phyloP scores from a whole-genome alignment of 768 basidiomycete species.

The Hortiboletus campestris region DNA sequence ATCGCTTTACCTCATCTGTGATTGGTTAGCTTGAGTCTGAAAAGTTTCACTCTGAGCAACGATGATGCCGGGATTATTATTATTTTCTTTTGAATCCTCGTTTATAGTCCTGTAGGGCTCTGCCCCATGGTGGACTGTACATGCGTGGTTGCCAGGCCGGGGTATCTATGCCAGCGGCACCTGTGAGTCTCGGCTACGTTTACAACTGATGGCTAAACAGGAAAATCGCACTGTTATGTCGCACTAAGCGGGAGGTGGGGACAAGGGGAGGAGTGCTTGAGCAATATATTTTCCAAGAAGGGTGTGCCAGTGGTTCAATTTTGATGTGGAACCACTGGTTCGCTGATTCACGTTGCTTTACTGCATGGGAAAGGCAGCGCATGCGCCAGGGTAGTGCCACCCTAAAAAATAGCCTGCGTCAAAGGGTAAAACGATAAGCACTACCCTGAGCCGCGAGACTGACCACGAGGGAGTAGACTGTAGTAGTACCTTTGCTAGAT shows the following conservation, averaged over 20 bases:
- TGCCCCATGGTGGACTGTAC: too few relatives aligned
- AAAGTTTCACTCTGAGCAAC: not conserved
- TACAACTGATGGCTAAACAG: too few relatives aligned
- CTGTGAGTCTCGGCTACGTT: not conserved
- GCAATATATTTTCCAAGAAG: not conserved
- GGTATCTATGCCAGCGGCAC: not conserved
- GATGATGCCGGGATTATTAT: not conserved
- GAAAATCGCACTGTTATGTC: too few relatives aligned
- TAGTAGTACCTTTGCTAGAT: not conserved
- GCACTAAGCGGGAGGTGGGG: too few relatives aligned
- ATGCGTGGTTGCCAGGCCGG: not conserved
- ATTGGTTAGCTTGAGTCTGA: not conserved
- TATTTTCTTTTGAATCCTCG: too few relatives aligned
- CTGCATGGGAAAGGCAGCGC: not conserved
- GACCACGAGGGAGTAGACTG: not conserved
- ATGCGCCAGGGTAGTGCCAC: not conserved
- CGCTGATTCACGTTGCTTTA: not conserved
- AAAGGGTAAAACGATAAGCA: not conserved
- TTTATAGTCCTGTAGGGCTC: too few relatives aligned
- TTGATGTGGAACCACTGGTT: not conserved
- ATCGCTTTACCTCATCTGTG: not conserved
- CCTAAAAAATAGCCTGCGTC: not conserved
- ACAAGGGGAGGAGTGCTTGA: not conserved
- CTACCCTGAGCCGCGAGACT: constrained; percentile 1
- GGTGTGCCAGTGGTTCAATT: not conserved